These are phyloP conservation scores for Lycium ferocissimum DNA, from an alignment of 257 asterid genomes.

Conservation along the genomic window DNA sequence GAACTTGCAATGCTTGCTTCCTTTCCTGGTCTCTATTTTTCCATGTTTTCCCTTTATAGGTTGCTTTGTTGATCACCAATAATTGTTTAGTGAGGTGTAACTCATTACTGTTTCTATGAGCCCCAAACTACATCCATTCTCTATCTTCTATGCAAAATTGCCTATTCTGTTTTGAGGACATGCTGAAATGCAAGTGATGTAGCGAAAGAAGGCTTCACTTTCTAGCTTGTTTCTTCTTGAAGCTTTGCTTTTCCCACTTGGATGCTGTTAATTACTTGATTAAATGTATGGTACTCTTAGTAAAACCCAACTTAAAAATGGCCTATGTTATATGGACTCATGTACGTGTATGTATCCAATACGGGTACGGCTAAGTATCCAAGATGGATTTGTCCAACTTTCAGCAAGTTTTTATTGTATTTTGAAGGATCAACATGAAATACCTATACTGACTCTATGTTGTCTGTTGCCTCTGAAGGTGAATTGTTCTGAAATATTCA, in stretches of 20 bases:
- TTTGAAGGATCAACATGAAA: background rate
- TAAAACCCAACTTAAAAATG: background rate
- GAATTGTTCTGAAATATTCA: background rate
- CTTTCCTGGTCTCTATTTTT: background rate
- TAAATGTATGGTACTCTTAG: background rate
- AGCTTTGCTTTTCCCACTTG: constrained; percentile 2
- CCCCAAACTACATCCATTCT: background rate
- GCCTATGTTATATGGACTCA: background rate
- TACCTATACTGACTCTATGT: background rate
- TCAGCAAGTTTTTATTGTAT: background rate
- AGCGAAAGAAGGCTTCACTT: background rate
- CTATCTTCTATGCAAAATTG: background rate
- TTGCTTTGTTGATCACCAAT: constrained; percentile 1
- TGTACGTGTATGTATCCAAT: background rate
- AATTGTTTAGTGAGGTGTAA: background rate
- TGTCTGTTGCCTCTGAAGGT: background rate
- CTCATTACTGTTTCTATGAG: background rate
- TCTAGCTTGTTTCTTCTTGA: constrained; percentile 6
- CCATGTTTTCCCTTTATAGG: background rate
- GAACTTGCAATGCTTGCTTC: constrained; percentile 28
- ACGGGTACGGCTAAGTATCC: background rate
- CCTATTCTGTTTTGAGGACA: constrained; percentile 5
- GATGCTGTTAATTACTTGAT: background rate
- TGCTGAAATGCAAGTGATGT: background rate
- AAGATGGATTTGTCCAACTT: background rate